Evolutionary conservation across 208 protist genomes (phyloP).

Genomic region (Giardia muris): DNA sequence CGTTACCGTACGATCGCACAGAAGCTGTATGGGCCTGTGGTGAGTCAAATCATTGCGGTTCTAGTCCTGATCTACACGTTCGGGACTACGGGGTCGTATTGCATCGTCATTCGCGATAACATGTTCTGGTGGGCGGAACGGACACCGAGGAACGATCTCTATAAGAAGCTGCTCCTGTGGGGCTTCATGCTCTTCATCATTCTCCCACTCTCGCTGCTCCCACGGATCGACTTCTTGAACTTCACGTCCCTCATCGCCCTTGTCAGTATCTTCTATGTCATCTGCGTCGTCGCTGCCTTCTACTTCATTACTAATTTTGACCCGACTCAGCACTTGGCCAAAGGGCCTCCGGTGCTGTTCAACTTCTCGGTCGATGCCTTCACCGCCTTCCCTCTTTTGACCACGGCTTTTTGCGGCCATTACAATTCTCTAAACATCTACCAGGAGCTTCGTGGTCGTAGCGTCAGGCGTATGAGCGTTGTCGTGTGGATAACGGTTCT

Average conservation of each 20-base stretch:
- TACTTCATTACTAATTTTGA: constrained; percentile 3
- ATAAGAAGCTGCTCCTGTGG: background rate
- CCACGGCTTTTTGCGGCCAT: background rate
- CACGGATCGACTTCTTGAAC: constrained; percentile 1
- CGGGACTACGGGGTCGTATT: background rate
- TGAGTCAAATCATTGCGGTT: background rate
- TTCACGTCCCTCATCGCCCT: constrained; percentile 12
- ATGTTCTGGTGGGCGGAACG: background rate
- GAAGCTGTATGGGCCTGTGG: background rate
- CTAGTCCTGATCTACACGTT: background rate
- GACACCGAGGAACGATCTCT: background rate
- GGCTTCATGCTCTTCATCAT: background rate
- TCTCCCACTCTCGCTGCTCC: constrained; percentile 5
- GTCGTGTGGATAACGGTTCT: background rate
- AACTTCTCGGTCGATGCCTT: background rate
- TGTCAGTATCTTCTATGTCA: background rate
- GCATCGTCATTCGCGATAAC: background rate
- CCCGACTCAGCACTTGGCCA: background rate
- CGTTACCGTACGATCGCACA: background rate
- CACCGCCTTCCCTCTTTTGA: background rate
- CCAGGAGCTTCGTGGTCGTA: background rate
- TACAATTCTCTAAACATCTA: constrained; percentile 28
- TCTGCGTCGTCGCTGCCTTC: background rate
- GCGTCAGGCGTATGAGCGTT: background rate
- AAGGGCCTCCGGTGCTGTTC: background rate